Evolutionary conservation across 225 moss, liverwort and hornwort genomes (phyloP), one percentile per base, ranked within the genome.

Genomic region (Polytrichum formosum): DNA sequence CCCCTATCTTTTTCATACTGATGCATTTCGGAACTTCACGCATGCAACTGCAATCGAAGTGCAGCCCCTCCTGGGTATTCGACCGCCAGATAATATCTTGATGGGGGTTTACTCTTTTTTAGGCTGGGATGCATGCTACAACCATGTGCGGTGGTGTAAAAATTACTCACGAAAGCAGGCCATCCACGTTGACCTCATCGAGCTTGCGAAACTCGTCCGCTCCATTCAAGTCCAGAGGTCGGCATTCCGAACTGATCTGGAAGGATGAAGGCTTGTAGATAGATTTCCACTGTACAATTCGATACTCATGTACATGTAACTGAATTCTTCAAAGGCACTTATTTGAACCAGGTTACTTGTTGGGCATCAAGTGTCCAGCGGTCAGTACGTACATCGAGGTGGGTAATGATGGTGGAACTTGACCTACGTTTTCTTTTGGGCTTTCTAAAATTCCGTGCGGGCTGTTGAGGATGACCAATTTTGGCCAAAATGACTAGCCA

Each of bases 121-220:
- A 20, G 98, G 98, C 1, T 98, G 98, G 98, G 91, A 94, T 74
- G 70, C 62, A 21, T 98, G 98, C 74, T 92, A 78, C 72, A 69
- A 78, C 35, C 71, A 72, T 56, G 56, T 92, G 61, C 83, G 85
- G 29, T 83, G 87, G 82, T 98, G 98, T 72, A 98, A 98, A 76
- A 94, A 98, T 71, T 85, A 92, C 65, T 89, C 94, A 21, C 88
- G 98, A 31, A 71, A 66, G 54, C 98, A 94, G 69, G 75, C 87
- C 53, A 77, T 98, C 63, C 81, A 87, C 59, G 85, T 91, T 25
- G 90, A 96, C 56, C 75, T 91, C 27, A 28, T 64, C 1, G 75
- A 85, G 74, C 76, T 96, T 46, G 83, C 84, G 87, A 76, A 58
- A 5, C 70, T 84, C n/a, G 67, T 88, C 20, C 87, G 77, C 33